These are phyloP conservation scores for Amanita fuliginea DNA, from an alignment of 768 basidiomycete species.

Conservation along the genomic window DNA sequence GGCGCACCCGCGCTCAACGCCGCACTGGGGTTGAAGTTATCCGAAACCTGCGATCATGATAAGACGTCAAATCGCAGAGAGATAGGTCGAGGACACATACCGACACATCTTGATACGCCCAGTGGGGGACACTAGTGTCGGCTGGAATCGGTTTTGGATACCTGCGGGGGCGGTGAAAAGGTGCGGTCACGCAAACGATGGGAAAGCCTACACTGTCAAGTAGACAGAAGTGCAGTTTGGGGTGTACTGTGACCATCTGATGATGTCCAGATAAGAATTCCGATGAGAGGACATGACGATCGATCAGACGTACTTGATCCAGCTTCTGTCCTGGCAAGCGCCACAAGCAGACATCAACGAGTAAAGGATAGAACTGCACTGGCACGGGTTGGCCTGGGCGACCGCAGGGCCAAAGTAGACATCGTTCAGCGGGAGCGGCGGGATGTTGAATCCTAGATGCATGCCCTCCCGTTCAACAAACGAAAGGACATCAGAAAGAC, in stretches of 20 bases:
- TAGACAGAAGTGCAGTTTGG: slow-evolving; percentile 24
- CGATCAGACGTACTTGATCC: slow-evolving; percentile 8
- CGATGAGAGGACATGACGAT: no score
- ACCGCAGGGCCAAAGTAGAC: slow-evolving; percentile 32
- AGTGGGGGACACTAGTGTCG: slow-evolving; percentile 34
- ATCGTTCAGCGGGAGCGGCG: slow-evolving; percentile 19
- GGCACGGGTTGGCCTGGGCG: slow-evolving; percentile 28
- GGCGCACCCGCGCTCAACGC: neutral
- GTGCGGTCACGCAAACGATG: neutral
- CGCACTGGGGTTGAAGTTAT: neutral
- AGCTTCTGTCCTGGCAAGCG: slow-evolving; percentile 40
- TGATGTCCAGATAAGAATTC: slow-evolving; percentile 1
- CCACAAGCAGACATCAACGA: slow-evolving; percentile 48
- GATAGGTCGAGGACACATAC: slow-evolving; percentile 12
- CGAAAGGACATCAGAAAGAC: no score
- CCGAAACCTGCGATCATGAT: neutral
- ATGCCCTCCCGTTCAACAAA: neutral
- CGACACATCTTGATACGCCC: slow-evolving; percentile 46
- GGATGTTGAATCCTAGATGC: slow-evolving; percentile 1
- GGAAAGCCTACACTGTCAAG: slow-evolving; percentile 17
- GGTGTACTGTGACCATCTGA: slow-evolving; percentile 26
- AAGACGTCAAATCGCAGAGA: neutral
- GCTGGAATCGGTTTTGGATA: slow-evolving; percentile 33
- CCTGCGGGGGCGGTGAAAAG: slow-evolving; percentile 16
- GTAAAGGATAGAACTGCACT: slow-evolving; percentile 50